Base-by-base conservation (phyloP, 129 eudicot species). In the Lactuca sativa region DNA sequence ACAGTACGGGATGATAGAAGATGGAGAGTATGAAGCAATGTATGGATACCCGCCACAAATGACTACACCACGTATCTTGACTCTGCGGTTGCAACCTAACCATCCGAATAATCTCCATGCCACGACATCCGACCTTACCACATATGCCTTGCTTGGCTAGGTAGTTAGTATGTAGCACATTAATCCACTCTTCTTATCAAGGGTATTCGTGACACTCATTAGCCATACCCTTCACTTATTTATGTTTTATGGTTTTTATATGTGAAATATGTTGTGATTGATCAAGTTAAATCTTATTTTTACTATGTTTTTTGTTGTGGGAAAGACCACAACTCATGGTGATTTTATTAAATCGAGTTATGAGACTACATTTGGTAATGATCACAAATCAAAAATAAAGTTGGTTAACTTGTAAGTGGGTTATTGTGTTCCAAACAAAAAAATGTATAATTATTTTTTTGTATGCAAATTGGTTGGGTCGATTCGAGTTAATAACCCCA, bases 1-100 rank as follows among this genome's bases (percentile, higher is more conserved):
- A n/a, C 90, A 79, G 44, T 85, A 74, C 52, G 96, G 95, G 18
- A 56, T 88, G 75, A 90, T 91, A 67, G 92, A 91, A 25, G 84
- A 88, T 63, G 86, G 83, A 53, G 97, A 78, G 41, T 91, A 88
- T 58, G 89, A 79, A 41, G 56, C 85, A 6, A 70, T 83, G 43
- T 73, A 81, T 9, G 89, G 92, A 59, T 87, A 61, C 76, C 57
- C 81, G 0, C 76, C 75, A 40, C 78, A 79, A 64, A 67, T 76
- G n/a, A 80, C 59, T 51, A 62, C 51, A 38, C 84, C 80, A 1
- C 82, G 83, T 38, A 69, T 83, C 38, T 66, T 83, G 37, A 78
- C 87, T 14, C 64, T 85, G 6, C 83, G 86, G 18, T 41, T 81
- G 76, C 95, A 84, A 59, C 81, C 83, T 48, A 72, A 81, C 76